Evolutionary conservation across 805 yeast genomes (phyloP), one percentile per base, ranked within the genome.

Genomic region (Wickerhamomyces mucosus): DNA sequence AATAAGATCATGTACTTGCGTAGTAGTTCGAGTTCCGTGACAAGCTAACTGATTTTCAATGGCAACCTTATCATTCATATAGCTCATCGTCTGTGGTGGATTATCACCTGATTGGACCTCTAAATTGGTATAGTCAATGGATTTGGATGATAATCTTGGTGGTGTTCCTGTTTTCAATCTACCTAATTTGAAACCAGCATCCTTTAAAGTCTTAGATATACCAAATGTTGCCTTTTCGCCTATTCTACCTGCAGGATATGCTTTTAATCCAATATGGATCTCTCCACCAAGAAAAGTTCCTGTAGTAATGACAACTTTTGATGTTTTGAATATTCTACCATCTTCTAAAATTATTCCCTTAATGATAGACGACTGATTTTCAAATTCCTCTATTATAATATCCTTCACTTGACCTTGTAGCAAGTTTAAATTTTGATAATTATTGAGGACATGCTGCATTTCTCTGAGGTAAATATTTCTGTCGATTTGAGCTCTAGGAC

Each of bases 111-210:
- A 66, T 52, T 89, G 95, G 2, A 65, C 65, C n/a, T 60, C 61
- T 35, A 92, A 56, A n/a, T 63, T 56, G 1, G 60, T 43, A 47
- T 75, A 88, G 50, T 89, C 64, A 15, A 92, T 86, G 1, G 89
- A 69, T 32, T 67, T 66, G 1, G 76, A 67, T 28, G 80, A 78
- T 17, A 92, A 58, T 36, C 99, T 65, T 3, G 97, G 95, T 0
- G 99, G 99, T 0, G 99, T 92, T 0, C 99, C 99, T 0, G 99
- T 92, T 50, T 92, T 92, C 43, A 92, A 63, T 34, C 99, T 65
- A 0, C 97, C 97, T 32, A 92, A 58, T 38, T 72, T 62, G 52
- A 92, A 89, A 0, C 95, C 95, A 1, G 82, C 78, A 4, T 73
- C 74, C 18, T 62, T 58, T 25, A 92, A 67, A 1, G 97, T 86